Evolutionary conservation across 1,284 basidiomycete genomes (phyloP).

Genomic region (Boletellus deceptivus): DNA sequence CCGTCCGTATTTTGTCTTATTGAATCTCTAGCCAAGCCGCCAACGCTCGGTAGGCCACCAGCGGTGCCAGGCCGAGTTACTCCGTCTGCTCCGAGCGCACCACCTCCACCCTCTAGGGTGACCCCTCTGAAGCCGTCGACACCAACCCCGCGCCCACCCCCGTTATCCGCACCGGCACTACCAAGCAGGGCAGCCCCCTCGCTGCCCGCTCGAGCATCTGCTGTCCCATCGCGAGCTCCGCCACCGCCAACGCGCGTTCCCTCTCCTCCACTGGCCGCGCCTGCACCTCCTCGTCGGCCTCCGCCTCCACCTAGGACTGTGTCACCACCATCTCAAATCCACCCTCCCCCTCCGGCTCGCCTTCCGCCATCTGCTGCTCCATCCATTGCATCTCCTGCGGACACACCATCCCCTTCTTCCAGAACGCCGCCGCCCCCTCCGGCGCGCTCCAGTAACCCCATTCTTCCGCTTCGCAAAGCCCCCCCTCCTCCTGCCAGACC

Average conservation of each 20-base stretch:
- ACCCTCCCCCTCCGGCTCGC: constrained; percentile 31
- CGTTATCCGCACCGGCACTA: constrained; percentile 12
- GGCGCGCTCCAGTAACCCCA: constrained; percentile 18
- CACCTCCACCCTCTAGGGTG: constrained; percentile 34
- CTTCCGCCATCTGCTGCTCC: constrained; percentile 7
- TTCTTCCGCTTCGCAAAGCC: constrained; percentile 25
- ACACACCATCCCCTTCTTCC: constrained; percentile 18
- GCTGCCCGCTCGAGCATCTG: constrained; percentile 20
- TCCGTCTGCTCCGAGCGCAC: constrained; percentile 33
- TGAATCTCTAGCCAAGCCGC: constrained; percentile 51
- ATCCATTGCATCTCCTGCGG: constrained; percentile 23
- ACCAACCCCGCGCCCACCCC: constrained; percentile 22
- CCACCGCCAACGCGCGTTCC: constrained; percentile 27
- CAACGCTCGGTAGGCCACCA: constrained; percentile 65
- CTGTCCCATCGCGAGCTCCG: constrained; percentile 26
- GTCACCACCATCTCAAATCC: constrained; percentile 33
- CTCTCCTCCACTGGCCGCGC: constrained; percentile 32
- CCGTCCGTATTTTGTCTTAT: constrained; percentile 15
- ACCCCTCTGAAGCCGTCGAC: constrained; percentile 33
- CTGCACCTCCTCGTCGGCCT: constrained; percentile 39
- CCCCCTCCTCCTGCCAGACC: constrained; percentile 36
- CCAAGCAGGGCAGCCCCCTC: constrained; percentile 28
- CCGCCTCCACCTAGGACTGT: constrained; percentile 33
- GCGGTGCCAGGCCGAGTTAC: constrained; percentile 55
- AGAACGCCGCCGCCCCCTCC: constrained; percentile 33